Percentiles rank a stretch among this genome's conserved stretches.
Conservation (phyloP, 2,329 filamentous ascomycete genomes). For the Pestalotiopsis sp. region DNA sequence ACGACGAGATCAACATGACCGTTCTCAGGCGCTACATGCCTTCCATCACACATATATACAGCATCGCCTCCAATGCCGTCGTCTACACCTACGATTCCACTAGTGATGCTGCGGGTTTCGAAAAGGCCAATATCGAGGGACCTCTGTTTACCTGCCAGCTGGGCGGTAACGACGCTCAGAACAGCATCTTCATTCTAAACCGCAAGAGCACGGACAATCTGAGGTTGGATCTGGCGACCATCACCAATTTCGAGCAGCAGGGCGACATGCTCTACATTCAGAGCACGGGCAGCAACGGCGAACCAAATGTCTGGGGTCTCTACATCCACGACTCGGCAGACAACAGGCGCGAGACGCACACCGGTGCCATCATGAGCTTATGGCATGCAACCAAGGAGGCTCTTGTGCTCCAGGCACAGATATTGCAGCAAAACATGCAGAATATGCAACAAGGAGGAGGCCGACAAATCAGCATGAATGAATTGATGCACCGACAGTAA, state of each 20-base stretch:
- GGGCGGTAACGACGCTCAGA: slow-evolving; percentile 34
- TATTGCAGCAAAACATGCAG: background rate
- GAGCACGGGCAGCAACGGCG: slow-evolving; percentile 13
- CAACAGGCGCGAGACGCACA: slow-evolving; percentile 36
- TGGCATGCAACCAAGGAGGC: slow-evolving; percentile 34
- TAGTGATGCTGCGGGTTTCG: slow-evolving; percentile 59
- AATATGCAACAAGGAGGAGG: background rate
- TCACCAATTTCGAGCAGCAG: slow-evolving; percentile 59
- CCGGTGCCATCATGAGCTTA: slow-evolving; percentile 42
- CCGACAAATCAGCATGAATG: slow-evolving; percentile 5
- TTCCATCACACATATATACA: slow-evolving; percentile 69
- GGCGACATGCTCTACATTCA: slow-evolving; percentile 29
- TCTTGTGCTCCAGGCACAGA: background rate
- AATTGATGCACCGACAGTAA: slow-evolving; percentile 3
- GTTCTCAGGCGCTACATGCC: slow-evolving; percentile 83
- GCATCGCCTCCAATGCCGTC: slow-evolving; percentile 81
- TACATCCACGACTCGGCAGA: slow-evolving; percentile 55
- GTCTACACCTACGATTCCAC: slow-evolving; percentile 76
- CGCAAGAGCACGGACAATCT: slow-evolving; percentile 71
- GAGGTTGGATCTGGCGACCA: slow-evolving; percentile 61
- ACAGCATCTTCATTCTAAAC: slow-evolving; percentile 72
- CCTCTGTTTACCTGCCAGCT: slow-evolving; percentile 81
- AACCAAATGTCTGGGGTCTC: slow-evolving; percentile 47
- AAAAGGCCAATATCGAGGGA: slow-evolving; percentile 83
- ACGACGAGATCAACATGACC: slow-evolving; percentile 82